A percentile compares a stretch with the other conserved stretches of the same genome.
phyloP scores from a whole-genome alignment of 1,139 yeast species.

The Suhomyces chickasaworum region DNA sequence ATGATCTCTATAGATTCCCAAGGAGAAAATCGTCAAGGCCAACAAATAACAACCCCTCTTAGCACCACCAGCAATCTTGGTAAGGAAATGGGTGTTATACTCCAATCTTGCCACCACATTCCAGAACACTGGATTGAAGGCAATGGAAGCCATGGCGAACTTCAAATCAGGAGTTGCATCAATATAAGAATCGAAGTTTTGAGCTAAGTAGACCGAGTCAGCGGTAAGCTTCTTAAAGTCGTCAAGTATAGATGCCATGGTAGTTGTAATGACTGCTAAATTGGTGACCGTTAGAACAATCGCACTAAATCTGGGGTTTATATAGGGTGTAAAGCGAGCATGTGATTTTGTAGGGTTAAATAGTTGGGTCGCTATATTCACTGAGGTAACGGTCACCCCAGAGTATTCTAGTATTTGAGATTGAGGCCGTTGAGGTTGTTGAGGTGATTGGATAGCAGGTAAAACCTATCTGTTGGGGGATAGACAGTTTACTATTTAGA shows the following conservation, averaged over 20 bases:
- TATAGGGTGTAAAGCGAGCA: constrained; percentile 4
- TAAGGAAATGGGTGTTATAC: constrained; percentile 70
- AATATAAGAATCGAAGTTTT: constrained; percentile 28
- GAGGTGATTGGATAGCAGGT: too few species aligned
- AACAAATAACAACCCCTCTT: constrained; percentile 78
- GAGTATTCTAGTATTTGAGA: too few species aligned
- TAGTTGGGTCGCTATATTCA: background rate
- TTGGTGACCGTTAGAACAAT: background rate
- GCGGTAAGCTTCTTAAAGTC: constrained; percentile 13
- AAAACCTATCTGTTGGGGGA: too few species aligned
- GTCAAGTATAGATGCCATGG: constrained; percentile 12
- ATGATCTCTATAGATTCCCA: constrained; percentile 81
- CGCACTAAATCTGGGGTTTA: background rate
- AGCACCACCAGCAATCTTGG: constrained; percentile 73
- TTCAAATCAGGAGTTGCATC: constrained; percentile 27
- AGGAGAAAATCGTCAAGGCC: constrained; percentile 77
- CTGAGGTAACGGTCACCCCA: too few species aligned
- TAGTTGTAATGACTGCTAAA: background rate
- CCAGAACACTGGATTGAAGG: constrained; percentile 95
- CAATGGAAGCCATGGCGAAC: constrained; percentile 58
- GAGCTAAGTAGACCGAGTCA: constrained; percentile 15
- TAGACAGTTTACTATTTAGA: background rate
- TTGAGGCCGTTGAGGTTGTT: too few species aligned
- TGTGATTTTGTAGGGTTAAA: constrained; percentile 11
- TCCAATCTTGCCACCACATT: constrained; percentile 87